Base-by-base conservation (phyloP, 345 rosid genomes). In the Hibiscus mutabilis region DNA sequence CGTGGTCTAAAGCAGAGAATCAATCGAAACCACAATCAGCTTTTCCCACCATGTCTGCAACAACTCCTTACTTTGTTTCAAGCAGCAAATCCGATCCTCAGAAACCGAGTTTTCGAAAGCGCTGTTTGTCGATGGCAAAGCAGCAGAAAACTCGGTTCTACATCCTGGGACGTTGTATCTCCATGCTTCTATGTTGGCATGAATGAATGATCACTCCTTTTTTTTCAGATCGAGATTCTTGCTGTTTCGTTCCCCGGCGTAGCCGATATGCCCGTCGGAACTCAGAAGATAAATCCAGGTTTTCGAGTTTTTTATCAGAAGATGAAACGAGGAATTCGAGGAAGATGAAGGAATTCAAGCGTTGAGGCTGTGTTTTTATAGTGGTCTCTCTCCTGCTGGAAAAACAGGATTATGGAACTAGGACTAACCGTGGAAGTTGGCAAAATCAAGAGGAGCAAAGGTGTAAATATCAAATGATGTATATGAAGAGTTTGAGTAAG, bases 111-210 rank as follows among this genome's bases (percentile, higher is more conserved):
- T 53, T 91, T 33, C 18, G 82, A 40, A 82, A 81, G 24, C 84
- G 84, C 60, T 88, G 91, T 21, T 69, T 82, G 74, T 29, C 16
- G n/a, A 76, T 89, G 87, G 89, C 80, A 2, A 93, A 89, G 74
- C 97, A 93, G 51, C 97, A 88, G 60, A 89, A 87, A 77, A 87
- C 92, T 58, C 87, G 96, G 2, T 81, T 89, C 68, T 93, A 89
- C 71, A 91, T 91, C 69, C 81, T 93, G 1, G 84, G 87, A 12
- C 93, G 97, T 9, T 93, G 96, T 80, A 72, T 88, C 81, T 82
- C 84, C 65, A 91, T 93, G 97, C 87, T 93, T 40, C 78, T 93
- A 10, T 91, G 94, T 24, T 93, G 96, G 96, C 86, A 83, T n/a
- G 46, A 42, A 11, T 42, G 46, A 42, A 11, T 11, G 82, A 89